Evolutionary conservation across 768 basidiomycete species (phyloP), one percentile per base, ranked within the genome.

Genomic region (Sutorius australiensis): DNA sequence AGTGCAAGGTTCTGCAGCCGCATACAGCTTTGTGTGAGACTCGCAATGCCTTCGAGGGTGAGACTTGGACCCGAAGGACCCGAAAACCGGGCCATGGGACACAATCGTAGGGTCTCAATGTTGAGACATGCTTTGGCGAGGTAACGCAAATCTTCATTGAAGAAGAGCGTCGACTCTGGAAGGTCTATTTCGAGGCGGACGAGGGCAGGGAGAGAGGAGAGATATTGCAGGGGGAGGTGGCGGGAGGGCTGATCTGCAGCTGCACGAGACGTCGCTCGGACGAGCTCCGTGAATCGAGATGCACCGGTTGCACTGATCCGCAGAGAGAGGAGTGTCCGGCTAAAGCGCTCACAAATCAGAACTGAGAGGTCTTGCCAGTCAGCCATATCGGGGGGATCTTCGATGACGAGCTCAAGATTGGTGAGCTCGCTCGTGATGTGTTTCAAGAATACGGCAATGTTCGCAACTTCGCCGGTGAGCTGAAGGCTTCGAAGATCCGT

Each of bases 251-350:
- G 76, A 56, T 87, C 87, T 8, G 60, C 57, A 11, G 71, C 75
- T 17, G 76, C 81, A 56, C 84, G 77, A 30, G 83, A 77, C 5
- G 87, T 85, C 9, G 89, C 87, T 50, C 90, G 84, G 46, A 88
- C 81, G 42, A 95, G 79, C 56, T 94, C 90, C 5, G 80, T 78
- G 74, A 90, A 95, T 50, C 89, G 81, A n/a, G 82, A 82, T 21
- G 85, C 79, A 16, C 86, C 82, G 0, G 82, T 83, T 6, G 87
- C 85, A 21, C 77, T 71, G 56, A 90, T 76, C 50, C 79, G 78
- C 55, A 90, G 67, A 10, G 80, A 77, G 61, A 81, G 78, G 47
- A 91, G 72, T 13, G 81, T 78, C 42, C 75, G 67, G 13, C 78
- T 75, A 60, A 89, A 87, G 58, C 77, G 73, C 56, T 87, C 81